Base-by-base conservation (phyloP, 495 filamentous ascomycete species). In the Chaetomium fimeti region DNA sequence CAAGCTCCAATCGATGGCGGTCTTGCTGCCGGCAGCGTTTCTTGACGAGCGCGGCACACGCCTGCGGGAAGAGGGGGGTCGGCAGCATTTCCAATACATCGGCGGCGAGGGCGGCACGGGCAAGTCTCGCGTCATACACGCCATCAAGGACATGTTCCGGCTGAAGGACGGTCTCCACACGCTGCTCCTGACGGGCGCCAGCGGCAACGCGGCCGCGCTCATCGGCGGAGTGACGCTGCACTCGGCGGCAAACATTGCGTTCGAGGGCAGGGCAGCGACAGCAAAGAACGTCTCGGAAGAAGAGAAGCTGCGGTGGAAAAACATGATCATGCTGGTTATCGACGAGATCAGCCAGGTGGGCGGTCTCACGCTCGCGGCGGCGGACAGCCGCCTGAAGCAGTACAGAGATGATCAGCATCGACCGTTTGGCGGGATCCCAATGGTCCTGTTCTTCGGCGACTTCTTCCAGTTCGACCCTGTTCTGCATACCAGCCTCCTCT, bases 381-480 rank as follows among this genome's bases (percentile, higher is more conserved):
- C 51, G 3, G 61, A 63, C 28, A 63, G 53, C 53, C 53, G 38
- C 53, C 61, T 63, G 16, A 49, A 49, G 61, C 53, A 48, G 25
- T 63, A 63, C n/a, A 63, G 52, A 29, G 53, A 63, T 15, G 61
- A 63, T 29, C 9, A 2, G 22, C 18, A 51, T 48, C 40, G 61
- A 20, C 53, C 52, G 16, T 63, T 63, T 18, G 40, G 52, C 28
- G 52, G 61, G 25, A 57, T 63, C 43, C 61, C 52, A 9, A 63
- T 63, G 18, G 52, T 57, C 40, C 25, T 63, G 24, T 57, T 57
- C 52, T 63, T 57, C 22, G 40, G 52, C 22, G 61, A 63, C 53
- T 63, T 63, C 53, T 63, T 63, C 61, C 42, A 63, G 61, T 63
- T 63, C 61, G 40, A 63, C 25, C 61, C 52, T 24, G 43, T 63